Conservation (phyloP, 2,329 filamentous ascomycete genomes). For the Xylariaceae sp. region DNA sequence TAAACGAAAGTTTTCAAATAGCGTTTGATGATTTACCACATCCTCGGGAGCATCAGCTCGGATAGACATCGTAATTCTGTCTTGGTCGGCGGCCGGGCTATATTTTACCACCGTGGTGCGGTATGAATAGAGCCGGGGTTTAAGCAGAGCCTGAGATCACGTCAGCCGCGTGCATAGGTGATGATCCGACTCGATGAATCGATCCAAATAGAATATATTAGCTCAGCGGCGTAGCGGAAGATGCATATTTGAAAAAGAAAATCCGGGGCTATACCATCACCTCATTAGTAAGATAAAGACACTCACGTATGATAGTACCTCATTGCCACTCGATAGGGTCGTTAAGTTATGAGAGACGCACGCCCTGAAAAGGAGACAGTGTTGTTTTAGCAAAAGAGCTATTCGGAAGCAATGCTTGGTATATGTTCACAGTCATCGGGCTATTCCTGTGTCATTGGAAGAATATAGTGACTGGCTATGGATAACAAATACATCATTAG, state of each 20-base stretch:
- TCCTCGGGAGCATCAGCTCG: neutral
- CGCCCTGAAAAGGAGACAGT: too few species aligned
- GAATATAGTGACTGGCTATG: neutral
- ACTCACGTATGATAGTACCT: neutral
- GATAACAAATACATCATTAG: neutral
- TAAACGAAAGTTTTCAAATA: neutral
- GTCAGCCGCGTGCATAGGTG: neutral
- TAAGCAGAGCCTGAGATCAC: neutral
- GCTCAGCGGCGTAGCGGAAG: too few species aligned
- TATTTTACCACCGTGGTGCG: neutral
- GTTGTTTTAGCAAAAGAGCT: neutral
- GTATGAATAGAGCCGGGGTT: neutral
- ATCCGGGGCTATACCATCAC: too few species aligned
- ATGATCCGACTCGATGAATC: neutral
- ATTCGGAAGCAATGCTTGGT: neutral
- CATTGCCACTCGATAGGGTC: neutral
- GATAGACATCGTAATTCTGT: neutral
- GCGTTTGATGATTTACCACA: constrained; percentile 8
- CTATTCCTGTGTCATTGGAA: too few species aligned
- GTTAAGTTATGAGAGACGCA: neutral
- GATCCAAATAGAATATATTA: too few species aligned
- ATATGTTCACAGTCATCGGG: neutral
- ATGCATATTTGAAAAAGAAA: too few species aligned
- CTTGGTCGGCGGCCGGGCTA: neutral
- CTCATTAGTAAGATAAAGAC: neutral